Conservation (phyloP, 176 grass and related monocot genomes). For the Saccharum officinarum region DNA sequence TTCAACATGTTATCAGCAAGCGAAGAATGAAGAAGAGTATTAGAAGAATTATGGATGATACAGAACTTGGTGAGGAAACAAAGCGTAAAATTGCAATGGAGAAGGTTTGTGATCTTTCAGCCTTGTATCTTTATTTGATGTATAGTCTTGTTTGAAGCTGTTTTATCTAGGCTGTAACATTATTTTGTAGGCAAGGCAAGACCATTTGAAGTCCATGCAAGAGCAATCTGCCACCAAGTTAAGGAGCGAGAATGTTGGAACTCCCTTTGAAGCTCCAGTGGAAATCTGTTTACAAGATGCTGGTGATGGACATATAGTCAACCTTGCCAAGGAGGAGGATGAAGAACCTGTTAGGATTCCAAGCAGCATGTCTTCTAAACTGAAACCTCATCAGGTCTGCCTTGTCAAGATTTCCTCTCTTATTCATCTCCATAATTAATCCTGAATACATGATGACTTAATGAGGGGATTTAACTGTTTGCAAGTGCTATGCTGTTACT, state of each 20-base stretch:
- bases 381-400: constrained; percentile 89
- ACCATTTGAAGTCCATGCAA: constrained; percentile 97
- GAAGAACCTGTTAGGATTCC: constrained; percentile 84
- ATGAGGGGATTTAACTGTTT: not conserved
- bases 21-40: constrained; percentile 80
- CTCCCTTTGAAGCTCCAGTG: constrained; percentile 39
- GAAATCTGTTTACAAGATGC: constrained; percentile 50
- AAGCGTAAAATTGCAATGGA: constrained; percentile 88
- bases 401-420: not conserved
- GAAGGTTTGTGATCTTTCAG: constrained; percentile 64
- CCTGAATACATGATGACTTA: not conserved
- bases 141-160: constrained; percentile 11
- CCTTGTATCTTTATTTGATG: not conserved
- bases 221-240: constrained; percentile 75
- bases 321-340: constrained; percentile 83
- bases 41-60: constrained; percentile 94
- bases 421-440: constrained; percentile 22
- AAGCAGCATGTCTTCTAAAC: constrained; percentile 88
- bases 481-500: not conserved
- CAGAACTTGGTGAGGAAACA: constrained; percentile 95
- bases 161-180: constrained; percentile 23
- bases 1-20: constrained; percentile 44
- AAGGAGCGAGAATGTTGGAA: constrained; percentile 36
- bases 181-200: constrained; percentile 88
- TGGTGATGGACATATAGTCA: constrained; percentile 82